These are phyloP conservation scores for Eragrostis nindensis DNA, from an alignment of 176 grass and related monocot species.

Conservation along the genomic window DNA sequence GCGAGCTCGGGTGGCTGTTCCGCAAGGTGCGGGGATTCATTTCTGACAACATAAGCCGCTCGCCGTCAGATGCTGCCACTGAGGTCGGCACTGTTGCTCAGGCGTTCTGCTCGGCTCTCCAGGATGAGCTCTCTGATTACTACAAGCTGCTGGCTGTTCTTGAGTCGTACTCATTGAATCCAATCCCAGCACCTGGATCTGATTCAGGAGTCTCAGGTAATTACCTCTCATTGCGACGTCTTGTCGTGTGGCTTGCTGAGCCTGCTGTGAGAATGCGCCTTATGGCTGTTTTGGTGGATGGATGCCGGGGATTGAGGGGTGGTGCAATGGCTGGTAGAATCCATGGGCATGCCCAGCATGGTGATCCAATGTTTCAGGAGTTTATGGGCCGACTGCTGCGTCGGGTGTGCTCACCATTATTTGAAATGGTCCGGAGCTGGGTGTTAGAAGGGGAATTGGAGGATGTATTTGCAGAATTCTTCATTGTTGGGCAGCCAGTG, in stretches of 20 bases:
- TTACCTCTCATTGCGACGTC: slow-evolving; percentile 81
- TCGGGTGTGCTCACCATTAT: slow-evolving; percentile 86
- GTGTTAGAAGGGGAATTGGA: slow-evolving; percentile 88
- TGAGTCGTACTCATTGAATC: slow-evolving; percentile 73
- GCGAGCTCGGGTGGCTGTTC: slow-evolving; percentile 88
- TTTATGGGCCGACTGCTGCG: slow-evolving; percentile 84
- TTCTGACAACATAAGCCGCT: slow-evolving; percentile 53
- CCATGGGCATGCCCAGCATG: slow-evolving; percentile 84
- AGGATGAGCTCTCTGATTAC: slow-evolving; percentile 88
- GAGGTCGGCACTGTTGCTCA: slow-evolving; percentile 80
- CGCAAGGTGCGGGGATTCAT: slow-evolving; percentile 84
- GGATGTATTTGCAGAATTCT: slow-evolving; percentile 89
- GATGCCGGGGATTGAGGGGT: slow-evolving; percentile 63
- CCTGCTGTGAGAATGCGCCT: slow-evolving; percentile 81
- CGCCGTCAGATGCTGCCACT: slow-evolving; percentile 52
- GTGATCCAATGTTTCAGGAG: slow-evolving; percentile 82
- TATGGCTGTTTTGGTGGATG: slow-evolving; percentile 91
- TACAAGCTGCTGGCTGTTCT: slow-evolving; percentile 86
- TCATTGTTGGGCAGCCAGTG: slow-evolving; percentile 78
- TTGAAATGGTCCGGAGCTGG: slow-evolving; percentile 93
- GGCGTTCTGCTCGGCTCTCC: slow-evolving; percentile 87
- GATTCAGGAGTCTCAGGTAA: slow-evolving; percentile 68
- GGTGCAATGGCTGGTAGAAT: slow-evolving; percentile 83
- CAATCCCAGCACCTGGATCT: slow-evolving; percentile 74
- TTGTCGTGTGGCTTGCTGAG: slow-evolving; percentile 87